phyloP scores from a whole-genome alignment of 441 rosid genomes.

The Macaranga tanarius region DNA sequence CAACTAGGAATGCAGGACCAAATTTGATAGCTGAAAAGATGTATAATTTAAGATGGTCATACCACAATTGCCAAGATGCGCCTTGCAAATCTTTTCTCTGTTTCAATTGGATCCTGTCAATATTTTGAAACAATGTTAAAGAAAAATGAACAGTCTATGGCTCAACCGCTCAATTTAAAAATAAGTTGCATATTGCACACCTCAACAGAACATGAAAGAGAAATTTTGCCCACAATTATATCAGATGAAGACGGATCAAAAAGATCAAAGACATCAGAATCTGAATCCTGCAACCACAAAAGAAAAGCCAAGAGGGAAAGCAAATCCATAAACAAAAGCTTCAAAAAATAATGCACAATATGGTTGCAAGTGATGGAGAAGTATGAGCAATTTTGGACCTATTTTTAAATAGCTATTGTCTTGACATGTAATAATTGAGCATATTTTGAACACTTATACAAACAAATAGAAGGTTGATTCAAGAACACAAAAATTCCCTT shows the following conservation, averaged over 20 bases:
- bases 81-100: conserved; percentile 81
- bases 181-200: conserved; percentile 35
- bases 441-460: neutral
- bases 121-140: conserved; percentile 27
- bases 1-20: conserved; percentile 1
- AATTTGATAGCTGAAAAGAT: neutral
- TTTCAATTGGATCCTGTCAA: conserved; percentile 85
- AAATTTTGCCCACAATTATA: conserved; percentile 51
- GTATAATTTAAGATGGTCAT: conserved; percentile 24
- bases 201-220: conserved; percentile 81
- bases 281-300: conserved; percentile 54
- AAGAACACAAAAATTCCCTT: neutral
- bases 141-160: conserved; percentile 6
- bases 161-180: conserved; percentile 7
- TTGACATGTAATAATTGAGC: neutral
- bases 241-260: conserved; percentile 65
- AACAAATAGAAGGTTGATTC: neutral
- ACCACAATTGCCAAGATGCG: conserved; percentile 89
- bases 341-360: neutral
- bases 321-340: neutral
- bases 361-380: neutral
- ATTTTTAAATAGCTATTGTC: neutral
- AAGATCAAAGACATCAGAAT: conserved; percentile 57
- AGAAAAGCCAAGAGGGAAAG: neutral
- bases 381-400: neutral